phyloP scores from a whole-genome alignment of 176 grass and related monocot genomes.

The Microstegium vimineum region DNA sequence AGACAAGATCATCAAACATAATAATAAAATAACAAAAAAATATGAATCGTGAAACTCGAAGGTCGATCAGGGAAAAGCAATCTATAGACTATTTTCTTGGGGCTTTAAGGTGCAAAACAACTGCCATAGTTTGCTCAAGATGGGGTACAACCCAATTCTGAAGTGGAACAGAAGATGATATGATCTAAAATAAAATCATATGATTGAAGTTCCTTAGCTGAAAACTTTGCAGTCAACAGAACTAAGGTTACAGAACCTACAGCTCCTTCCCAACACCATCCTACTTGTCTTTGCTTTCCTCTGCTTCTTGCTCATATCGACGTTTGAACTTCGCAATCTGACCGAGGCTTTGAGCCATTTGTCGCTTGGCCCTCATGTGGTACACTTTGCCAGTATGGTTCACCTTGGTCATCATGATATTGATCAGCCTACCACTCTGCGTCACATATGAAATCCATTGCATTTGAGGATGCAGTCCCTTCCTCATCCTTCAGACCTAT shows the following conservation, averaged over 20 bases:
- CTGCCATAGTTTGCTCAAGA: neutral
- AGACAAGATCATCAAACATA: neutral
- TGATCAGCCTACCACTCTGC: slow-evolving; percentile 47
- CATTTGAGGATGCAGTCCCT: slow-evolving; percentile 55
- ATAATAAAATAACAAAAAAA: neutral
- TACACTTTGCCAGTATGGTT: slow-evolving; percentile 50
- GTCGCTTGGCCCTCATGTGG: slow-evolving; percentile 57
- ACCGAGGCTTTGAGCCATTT: slow-evolving; percentile 56
- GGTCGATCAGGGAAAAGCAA: neutral
- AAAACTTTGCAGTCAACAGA: neutral
- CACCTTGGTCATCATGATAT: slow-evolving; percentile 55
- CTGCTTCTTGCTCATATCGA: slow-evolving; percentile 6
- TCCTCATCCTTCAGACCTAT: slow-evolving; percentile 36
- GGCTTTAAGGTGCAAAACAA: neutral
- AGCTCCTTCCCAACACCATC: neutral
- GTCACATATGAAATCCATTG: slow-evolving; percentile 67
- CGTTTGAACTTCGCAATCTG: slow-evolving; percentile 30
- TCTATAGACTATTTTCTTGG: neutral
- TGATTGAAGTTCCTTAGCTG: neutral
- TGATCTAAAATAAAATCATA: neutral
- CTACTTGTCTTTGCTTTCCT: slow-evolving; percentile 13
- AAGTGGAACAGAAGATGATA: neutral
- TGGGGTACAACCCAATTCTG: neutral
- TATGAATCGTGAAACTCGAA: neutral
- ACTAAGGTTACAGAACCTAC: neutral